These are phyloP conservation scores for Alloteropsis angusta DNA, from an alignment of 202 grass and related monocot species.

Conservation along the genomic window DNA sequence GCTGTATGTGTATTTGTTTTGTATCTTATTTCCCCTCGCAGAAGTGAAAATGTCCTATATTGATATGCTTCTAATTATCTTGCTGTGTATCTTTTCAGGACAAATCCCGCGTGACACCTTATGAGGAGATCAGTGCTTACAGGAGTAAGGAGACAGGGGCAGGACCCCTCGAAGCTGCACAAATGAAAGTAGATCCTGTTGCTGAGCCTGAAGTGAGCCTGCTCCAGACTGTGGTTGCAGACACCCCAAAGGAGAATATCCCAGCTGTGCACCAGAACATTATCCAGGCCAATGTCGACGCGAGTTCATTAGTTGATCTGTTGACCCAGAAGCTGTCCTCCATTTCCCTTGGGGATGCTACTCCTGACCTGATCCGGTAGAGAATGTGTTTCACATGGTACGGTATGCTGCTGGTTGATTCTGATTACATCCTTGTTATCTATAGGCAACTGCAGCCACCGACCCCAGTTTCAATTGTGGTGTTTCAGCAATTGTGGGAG, in stretches of 20 bases:
- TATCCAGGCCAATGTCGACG: background rate
- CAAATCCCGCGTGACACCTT: slow-evolving; percentile 16
- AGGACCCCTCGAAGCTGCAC: background rate
- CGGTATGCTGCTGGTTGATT: slow-evolving; percentile 8
- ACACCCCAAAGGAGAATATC: slow-evolving; percentile 35
- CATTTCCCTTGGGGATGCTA: slow-evolving; percentile 20
- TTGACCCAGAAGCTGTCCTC: slow-evolving; percentile 20
- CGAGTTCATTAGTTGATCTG: background rate
- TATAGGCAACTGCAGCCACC: background rate
- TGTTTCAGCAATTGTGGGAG: background rate
- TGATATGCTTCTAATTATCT: background rate
- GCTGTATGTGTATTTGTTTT: slow-evolving; percentile 34
- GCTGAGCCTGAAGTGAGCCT: background rate
- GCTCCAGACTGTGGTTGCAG: background rate
- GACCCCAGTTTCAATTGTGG: background rate
- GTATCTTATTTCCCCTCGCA: background rate
- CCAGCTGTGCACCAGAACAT: slow-evolving; percentile 8
- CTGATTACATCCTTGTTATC: slow-evolving; percentile 22
- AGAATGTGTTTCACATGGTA: background rate
- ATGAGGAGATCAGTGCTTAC: background rate
- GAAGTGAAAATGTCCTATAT: background rate
- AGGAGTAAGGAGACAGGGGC: background rate
- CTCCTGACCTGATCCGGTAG: background rate
- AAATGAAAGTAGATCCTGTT: background rate
- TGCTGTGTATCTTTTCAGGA: slow-evolving; percentile 23